Evolutionary conservation across 192 early-diverging fungal species (phyloP).

Genomic region (Thamnidium elegans): DNA sequence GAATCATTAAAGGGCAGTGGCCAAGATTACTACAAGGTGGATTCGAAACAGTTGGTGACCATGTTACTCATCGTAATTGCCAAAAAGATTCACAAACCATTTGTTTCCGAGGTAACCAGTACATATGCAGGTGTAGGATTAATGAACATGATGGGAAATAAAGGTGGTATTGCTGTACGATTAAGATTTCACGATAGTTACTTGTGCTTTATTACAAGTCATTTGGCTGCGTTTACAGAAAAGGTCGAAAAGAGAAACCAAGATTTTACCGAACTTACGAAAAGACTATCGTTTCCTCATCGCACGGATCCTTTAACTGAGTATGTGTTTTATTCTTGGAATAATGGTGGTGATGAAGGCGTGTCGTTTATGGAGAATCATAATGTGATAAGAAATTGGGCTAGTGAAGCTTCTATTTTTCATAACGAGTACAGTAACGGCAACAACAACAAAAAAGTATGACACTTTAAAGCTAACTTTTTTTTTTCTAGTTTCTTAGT

Average conservation of each 20-base stretch:
- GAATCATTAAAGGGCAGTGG: conserved; percentile 52
- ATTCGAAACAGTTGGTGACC: conserved; percentile 85
- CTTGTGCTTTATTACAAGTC: conserved; percentile 84
- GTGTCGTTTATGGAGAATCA: conserved; percentile 22
- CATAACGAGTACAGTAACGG: conserved; percentile 59
- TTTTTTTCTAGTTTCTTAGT: conserved; percentile 60
- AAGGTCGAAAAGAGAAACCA: conserved; percentile 82
- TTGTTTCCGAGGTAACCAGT: conserved; percentile 62
- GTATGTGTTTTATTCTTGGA: conserved; percentile 32
- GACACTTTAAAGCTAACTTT: neutral
- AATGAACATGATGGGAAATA: conserved; percentile 87
- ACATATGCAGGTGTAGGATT: conserved; percentile 80
- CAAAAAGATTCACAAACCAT: conserved; percentile 42
- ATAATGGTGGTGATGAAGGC: conserved; percentile 36
- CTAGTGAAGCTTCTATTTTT: conserved; percentile 51
- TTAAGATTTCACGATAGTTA: conserved; percentile 76
- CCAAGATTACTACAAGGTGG: conserved; percentile 61
- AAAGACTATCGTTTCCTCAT: conserved; percentile 59
- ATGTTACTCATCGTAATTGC: conserved; percentile 85
- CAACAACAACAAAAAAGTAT: no score
- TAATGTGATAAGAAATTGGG: conserved; percentile 9
- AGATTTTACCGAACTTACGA: conserved; percentile 84
- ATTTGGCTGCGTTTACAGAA: conserved; percentile 82
- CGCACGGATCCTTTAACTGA: neutral
- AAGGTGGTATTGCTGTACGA: conserved; percentile 86